These are phyloP conservation scores for Trichoderma semiorbis DNA, from an alignment of 2,329 filamentous ascomycete species.

Conservation along the genomic window DNA sequence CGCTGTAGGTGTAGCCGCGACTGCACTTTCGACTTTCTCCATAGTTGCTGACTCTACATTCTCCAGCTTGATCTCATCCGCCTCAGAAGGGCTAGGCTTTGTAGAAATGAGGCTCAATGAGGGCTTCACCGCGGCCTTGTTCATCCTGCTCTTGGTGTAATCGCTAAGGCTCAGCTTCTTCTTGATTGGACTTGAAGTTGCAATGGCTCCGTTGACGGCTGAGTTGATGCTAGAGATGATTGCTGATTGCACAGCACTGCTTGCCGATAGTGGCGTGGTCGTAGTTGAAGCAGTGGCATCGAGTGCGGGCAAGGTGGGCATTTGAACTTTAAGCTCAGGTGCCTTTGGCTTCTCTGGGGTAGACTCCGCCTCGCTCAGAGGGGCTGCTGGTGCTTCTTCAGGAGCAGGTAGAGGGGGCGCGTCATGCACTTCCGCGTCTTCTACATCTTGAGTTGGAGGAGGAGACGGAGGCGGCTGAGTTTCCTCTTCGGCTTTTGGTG, in stretches of 20 bases:
- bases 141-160: conserved; percentile 58
- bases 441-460: conserved; percentile 22
- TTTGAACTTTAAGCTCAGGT: conserved; percentile 50
- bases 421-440: conserved; percentile 32
- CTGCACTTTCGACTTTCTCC: conserved; percentile 29
- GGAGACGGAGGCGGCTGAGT: conserved; percentile 26
- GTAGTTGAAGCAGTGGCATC: conserved; percentile 37
- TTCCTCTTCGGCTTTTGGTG: conserved; percentile 18
- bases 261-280: conserved; percentile 48
- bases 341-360: conserved; percentile 36
- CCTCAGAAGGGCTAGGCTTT: conserved; percentile 35
- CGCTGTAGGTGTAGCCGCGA: conserved; percentile 22
- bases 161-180: conserved; percentile 67
- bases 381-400: conserved; percentile 27
- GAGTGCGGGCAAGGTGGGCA: conserved; percentile 55
- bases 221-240: conserved; percentile 43
- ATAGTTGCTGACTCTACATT: conserved; percentile 31
- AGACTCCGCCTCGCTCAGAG: neutral
- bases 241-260: conserved; percentile 47
- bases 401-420: conserved; percentile 20
- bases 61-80: conserved; percentile 37
- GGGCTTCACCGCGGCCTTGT: conserved; percentile 47
- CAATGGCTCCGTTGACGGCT: conserved; percentile 41
- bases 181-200: conserved; percentile 58
- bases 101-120: conserved; percentile 25